A percentile compares a stretch with the other conserved stretches of the same genome.
Conservation (phyloP, 1,284 basidiomycete genomes). For the Trichosporon sp. region DNA sequence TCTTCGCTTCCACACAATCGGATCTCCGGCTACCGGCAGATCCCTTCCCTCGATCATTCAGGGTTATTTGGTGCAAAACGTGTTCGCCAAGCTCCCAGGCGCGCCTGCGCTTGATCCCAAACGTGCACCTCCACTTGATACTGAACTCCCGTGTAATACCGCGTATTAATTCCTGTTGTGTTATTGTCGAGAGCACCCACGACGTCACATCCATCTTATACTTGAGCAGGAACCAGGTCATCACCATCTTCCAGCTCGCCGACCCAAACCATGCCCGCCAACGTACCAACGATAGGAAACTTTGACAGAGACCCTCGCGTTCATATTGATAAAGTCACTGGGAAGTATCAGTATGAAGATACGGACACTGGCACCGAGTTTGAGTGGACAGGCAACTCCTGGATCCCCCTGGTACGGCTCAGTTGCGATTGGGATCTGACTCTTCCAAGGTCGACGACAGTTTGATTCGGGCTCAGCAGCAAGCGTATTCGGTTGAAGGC, state of each 20-base stretch:
- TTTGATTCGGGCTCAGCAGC: conserved; percentile 80
- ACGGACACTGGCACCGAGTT: conserved; percentile 78
- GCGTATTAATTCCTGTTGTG: not conserved
- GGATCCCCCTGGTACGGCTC: conserved; percentile 72
- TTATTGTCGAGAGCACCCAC: not conserved
- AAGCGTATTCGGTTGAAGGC: conserved; percentile 83
- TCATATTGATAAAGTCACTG: conserved; percentile 68
- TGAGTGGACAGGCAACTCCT: conserved; percentile 78
- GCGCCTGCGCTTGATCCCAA: not conserved
- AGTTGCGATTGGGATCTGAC: conserved; percentile 46
- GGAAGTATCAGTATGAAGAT: conserved; percentile 85
- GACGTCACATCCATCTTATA: conserved; percentile 1
- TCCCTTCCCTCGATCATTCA: conserved; percentile 5
- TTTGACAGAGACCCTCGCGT: conserved; percentile 77
- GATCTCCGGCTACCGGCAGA: conserved; percentile 9
- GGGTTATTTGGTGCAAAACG: not conserved
- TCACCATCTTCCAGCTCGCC: not conserved
- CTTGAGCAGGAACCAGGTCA: not conserved
- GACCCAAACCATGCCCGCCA: conserved; percentile 35
- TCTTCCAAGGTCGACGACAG: conserved; percentile 72
- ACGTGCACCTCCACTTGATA: not conserved
- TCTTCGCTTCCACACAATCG: not conserved
- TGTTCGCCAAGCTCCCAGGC: not conserved
- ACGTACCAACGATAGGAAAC: conserved; percentile 57
- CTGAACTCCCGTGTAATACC: not conserved